A percentile compares a stretch with the other conserved stretches of the same genome.
Conservation (phyloP, 2,329 filamentous ascomycete genomes). For the Graphilbum sp. region DNA sequence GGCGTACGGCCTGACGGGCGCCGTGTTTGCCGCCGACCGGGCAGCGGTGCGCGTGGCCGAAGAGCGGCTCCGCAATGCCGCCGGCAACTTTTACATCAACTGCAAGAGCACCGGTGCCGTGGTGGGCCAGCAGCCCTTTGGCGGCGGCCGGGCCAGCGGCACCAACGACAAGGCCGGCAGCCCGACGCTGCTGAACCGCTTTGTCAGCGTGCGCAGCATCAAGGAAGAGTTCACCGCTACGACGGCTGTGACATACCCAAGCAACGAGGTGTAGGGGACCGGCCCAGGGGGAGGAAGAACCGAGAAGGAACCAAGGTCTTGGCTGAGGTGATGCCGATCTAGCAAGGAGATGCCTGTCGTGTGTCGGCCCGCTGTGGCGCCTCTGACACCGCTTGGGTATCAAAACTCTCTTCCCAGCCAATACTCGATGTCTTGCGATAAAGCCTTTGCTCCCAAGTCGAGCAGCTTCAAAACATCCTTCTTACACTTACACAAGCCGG, state of each 20-base stretch:
- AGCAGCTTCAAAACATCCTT: too few relatives aligned
- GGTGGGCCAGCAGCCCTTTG: conserved; percentile 39
- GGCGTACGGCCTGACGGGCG: conserved; percentile 45
- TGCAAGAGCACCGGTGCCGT: conserved; percentile 40
- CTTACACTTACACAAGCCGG: too few relatives aligned
- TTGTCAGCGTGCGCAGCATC: conserved; percentile 32
- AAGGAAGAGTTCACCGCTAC: conserved; percentile 58
- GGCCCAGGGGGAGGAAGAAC: too few relatives aligned
- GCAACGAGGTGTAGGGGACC: conserved; percentile 51
- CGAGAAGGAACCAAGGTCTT: too few relatives aligned
- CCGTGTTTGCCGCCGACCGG: conserved; percentile 31
- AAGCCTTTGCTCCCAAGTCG: too few relatives aligned
- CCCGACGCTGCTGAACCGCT: conserved; percentile 29
- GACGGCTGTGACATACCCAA: conserved; percentile 49
- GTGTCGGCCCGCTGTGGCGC: too few relatives aligned
- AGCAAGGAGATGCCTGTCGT: too few relatives aligned
- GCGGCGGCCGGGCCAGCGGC: conserved; percentile 32
- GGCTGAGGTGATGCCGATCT: too few relatives aligned
- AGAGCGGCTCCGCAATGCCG: conserved; percentile 32
- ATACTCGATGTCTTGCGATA: too few relatives aligned
- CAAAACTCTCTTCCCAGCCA: too few relatives aligned
- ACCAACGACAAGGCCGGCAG: conserved; percentile 42
- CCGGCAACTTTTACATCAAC: conserved; percentile 42
- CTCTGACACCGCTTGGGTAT: too few relatives aligned
- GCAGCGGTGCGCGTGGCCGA: conserved; percentile 31